Conservation (phyloP, 1,284 basidiomycete species). For the Naganishia sp. region DNA sequence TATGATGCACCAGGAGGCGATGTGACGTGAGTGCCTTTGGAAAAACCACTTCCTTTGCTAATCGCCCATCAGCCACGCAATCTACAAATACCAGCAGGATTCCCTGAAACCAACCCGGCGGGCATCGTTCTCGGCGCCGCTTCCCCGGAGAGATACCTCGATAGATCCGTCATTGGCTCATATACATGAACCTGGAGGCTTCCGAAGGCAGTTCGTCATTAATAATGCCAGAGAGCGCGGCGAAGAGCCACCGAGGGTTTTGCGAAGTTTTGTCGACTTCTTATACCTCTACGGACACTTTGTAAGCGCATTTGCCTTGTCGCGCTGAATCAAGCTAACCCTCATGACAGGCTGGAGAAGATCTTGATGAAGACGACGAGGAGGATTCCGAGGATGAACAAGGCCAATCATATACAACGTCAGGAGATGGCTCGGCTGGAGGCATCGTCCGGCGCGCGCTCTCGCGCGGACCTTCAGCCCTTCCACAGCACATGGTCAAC, state of each 20-base stretch:
- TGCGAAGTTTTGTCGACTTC: slow-evolving; percentile 89
- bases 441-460: slow-evolving; percentile 31
- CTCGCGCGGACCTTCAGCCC: slow-evolving; percentile 38
- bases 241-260: slow-evolving; percentile 63
- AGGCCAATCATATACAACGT: slow-evolving; percentile 33
- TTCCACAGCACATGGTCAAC: slow-evolving; percentile 55
- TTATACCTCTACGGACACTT: slow-evolving; percentile 91
- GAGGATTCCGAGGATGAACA: slow-evolving; percentile 60
- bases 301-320: slow-evolving; percentile 59
- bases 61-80: slow-evolving; percentile 66
- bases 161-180: slow-evolving; percentile 75
- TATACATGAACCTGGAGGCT: slow-evolving; percentile 90
- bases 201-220: slow-evolving; percentile 81
- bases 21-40: slow-evolving; percentile 70
- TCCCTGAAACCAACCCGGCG: slow-evolving; percentile 64
- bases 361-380: slow-evolving; percentile 76
- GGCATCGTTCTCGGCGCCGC: slow-evolving; percentile 66
- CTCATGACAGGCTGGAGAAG: slow-evolving; percentile 78
- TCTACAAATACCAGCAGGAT: slow-evolving; percentile 89
- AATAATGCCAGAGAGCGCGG: slow-evolving; percentile 69
- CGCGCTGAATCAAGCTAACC: not conserved
- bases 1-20: slow-evolving; percentile 83
- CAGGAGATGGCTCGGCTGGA: slow-evolving; percentile 28
- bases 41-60: slow-evolving; percentile 35
- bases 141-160: slow-evolving; percentile 51